Evolutionary conservation across 345 rosid species (phyloP), one percentile per base, ranked within the genome.

Genomic region (Microcos paniculata): DNA sequence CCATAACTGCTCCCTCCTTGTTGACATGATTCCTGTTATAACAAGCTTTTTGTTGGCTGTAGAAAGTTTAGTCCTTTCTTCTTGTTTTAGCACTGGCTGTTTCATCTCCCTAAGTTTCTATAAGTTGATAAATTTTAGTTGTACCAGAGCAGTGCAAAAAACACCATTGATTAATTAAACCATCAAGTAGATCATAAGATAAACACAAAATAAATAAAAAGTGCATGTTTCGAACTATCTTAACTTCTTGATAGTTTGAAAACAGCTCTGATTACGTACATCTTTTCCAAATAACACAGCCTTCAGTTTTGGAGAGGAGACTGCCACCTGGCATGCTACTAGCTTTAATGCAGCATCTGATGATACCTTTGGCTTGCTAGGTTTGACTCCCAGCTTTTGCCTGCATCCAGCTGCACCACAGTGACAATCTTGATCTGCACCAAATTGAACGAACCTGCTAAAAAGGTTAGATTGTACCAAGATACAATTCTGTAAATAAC

Each of bases 381-480:
- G 87, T 79, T 90, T 92, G 53, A 82, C 97, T 78, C 97, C 98
- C 40, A 96, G 88, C 81, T 91, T 90, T 72, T 79, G 81, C 82
- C 98, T 88, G 81, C 98, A 96, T 77, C 82, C 76, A 6, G 24
- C 78, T 18, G 91, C 90, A 76, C 99, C 98, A 74, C 98, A 96
- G 78, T 91, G 91, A 80, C 98, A 96, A 62, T 85, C 96, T 85
- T 96, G 96, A 85, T 94, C 98, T 82, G 93, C 97, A 84, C 99
- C 99, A 90, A 89, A 96, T 86, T 92, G 97, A 71, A 91, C 98
- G 91, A 94, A 96, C 88, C 98, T 96, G 96, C 92, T 77, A 85
- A 79, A 80, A 78, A 74, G 79, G 81, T 91, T 82, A 89, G 92
- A 81, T 43, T 78, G 80, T 48, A 80, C 75, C 33, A 48, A 73